Percentiles rank a stretch among this genome's conserved stretches.
Evolutionary conservation across 2,329 filamentous ascomycete species (phyloP).

Genomic region (Colletotrichum liaoningense): DNA sequence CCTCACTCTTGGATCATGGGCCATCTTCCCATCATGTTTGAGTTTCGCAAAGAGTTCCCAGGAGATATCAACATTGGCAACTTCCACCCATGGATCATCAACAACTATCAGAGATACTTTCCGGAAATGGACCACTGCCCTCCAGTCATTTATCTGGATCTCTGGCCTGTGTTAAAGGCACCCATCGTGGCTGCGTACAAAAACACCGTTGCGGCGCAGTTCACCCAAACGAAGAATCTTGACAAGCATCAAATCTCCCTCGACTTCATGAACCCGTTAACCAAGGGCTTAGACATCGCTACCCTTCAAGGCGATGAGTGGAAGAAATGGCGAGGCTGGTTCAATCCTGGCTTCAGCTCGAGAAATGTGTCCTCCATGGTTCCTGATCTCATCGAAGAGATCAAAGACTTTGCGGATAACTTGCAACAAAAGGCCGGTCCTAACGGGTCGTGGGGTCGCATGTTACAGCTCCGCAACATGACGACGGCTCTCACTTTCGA

Average conservation of each 20-base stretch:
- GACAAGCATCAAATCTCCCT: conserved; percentile 24
- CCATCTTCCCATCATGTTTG: conserved; percentile 4
- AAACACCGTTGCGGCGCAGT: conserved; percentile 34
- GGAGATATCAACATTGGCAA: conserved; percentile 3
- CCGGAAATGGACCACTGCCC: conserved; percentile 30
- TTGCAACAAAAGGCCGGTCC: neutral
- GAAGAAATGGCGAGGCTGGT: conserved; percentile 43
- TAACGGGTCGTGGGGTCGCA: conserved; percentile 10
- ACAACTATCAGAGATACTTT: conserved; percentile 18
- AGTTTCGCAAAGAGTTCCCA: conserved; percentile 13
- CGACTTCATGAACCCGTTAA: conserved; percentile 24
- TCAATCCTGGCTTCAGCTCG: conserved; percentile 48
- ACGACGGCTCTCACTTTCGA: conserved; percentile 36
- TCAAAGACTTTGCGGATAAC: conserved; percentile 8
- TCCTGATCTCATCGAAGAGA: conserved; percentile 18
- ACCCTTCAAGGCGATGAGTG: conserved; percentile 22
- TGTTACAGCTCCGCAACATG: conserved; percentile 28
- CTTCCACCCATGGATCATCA: conserved; percentile 13
- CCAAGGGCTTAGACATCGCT: conserved; percentile 4
- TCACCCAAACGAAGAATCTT: conserved; percentile 32
- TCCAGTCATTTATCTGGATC: conserved; percentile 37
- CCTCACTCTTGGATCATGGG: conserved; percentile 27
- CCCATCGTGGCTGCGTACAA: conserved; percentile 32
- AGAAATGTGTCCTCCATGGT: conserved; percentile 11
- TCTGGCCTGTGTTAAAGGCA: conserved; percentile 36